Conservation (phyloP, 768 basidiomycete genomes). For the Suillus cothurnatus region DNA sequence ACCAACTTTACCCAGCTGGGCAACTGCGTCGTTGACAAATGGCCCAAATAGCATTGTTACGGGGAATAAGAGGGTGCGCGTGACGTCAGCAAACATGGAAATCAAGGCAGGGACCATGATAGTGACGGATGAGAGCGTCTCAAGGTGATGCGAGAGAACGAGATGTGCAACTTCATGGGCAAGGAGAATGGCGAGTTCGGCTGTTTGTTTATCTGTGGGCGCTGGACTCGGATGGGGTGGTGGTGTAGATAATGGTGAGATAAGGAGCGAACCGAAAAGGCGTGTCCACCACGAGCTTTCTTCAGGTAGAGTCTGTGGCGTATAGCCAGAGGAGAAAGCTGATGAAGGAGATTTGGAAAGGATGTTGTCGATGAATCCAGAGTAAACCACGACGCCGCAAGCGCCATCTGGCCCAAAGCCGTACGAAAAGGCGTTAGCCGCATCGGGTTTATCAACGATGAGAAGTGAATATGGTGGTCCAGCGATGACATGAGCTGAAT, state of each 20-base stretch:
- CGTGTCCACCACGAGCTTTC: constrained; percentile 48
- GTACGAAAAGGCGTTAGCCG: constrained; percentile 91
- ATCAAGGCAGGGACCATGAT: constrained; percentile 81
- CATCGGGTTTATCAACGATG: constrained; percentile 82
- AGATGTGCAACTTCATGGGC: constrained; percentile 95
- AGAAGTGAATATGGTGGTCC: constrained; percentile 91
- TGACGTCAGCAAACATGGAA: constrained; percentile 74
- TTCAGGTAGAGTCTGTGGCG: constrained; percentile 16
- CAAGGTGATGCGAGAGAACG: constrained; percentile 87
- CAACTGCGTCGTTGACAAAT: constrained; percentile 93
- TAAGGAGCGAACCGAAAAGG: constrained; percentile 47
- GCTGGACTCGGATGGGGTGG: constrained; percentile 45
- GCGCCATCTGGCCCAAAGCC: constrained; percentile 92
- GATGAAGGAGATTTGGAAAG: constrained; percentile 45
- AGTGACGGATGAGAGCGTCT: constrained; percentile 83
- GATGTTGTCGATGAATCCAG: constrained; percentile 90
- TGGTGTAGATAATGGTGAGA: constrained; percentile 34
- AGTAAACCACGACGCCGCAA: constrained; percentile 93
- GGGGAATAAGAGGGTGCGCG: constrained; percentile 82
- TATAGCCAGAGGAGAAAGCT: constrained; percentile 26
- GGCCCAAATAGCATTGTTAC: constrained; percentile 92
- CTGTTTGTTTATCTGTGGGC: constrained; percentile 81
- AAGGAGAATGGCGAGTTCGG: constrained; percentile 86
- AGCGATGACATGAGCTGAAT: constrained; percentile 58
- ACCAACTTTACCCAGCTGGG: constrained; percentile 75